Percentiles rank a stretch among this genome's conserved stretches.
Evolutionary conservation across 2,329 filamentous ascomycete species (phyloP).

Genomic region (Alternaria atra): DNA sequence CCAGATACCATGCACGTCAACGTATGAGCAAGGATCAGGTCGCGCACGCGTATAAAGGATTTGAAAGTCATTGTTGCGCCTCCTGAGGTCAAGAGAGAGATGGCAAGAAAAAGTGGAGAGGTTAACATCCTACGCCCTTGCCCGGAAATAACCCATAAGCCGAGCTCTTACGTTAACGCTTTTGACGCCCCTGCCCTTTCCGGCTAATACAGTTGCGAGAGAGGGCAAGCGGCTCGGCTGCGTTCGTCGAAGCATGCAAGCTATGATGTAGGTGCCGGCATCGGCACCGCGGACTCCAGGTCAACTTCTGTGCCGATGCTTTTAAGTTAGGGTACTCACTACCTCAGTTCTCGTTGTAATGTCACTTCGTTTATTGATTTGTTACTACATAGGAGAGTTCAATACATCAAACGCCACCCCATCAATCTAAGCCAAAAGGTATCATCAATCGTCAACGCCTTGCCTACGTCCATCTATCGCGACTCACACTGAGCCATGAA

Average conservation of each 20-base stretch:
- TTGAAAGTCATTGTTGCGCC: background rate
- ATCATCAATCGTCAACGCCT: slow-evolving; percentile 25
- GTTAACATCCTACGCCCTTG: background rate
- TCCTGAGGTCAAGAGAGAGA: background rate
- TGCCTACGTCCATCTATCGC: slow-evolving; percentile 12
- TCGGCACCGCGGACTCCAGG: background rate
- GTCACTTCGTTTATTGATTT: slow-evolving; percentile 6
- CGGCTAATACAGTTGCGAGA: background rate
- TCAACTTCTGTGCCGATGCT: no score
- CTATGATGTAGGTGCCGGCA: background rate
- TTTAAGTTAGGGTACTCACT: no score
- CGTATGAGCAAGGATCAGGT: background rate
- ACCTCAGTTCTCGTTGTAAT: no score
- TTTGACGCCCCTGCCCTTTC: background rate
- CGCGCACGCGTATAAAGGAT: background rate
- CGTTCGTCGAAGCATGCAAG: background rate
- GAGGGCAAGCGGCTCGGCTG: background rate
- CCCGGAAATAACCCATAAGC: slow-evolving; percentile 30
- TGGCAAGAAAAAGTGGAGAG: slow-evolving; percentile 13
- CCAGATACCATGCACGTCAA: background rate
- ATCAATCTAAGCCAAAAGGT: slow-evolving; percentile 43
- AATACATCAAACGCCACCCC: slow-evolving; percentile 12
- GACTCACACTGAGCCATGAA: slow-evolving; percentile 72
- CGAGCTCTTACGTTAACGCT: slow-evolving; percentile 23
- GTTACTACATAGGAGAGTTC: slow-evolving; percentile 32